A percentile compares a stretch with the other conserved stretches of the same genome.
phyloP scores from a whole-genome alignment of 306 rosid species.

The Amphicarpaea edgeworthii region DNA sequence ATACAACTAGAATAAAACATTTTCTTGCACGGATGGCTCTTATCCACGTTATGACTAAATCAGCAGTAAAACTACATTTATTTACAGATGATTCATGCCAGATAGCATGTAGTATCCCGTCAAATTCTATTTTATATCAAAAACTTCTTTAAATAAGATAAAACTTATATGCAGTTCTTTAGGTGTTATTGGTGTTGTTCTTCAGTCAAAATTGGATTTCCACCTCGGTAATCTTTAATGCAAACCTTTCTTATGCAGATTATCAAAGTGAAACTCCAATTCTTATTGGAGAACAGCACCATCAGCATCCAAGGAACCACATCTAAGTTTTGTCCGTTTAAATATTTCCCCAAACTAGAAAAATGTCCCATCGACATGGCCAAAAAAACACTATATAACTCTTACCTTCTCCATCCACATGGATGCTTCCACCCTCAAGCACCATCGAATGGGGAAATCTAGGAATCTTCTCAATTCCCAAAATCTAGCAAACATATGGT shows the following conservation, averaged over 20 bases:
- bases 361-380: not conserved
- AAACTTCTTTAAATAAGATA: not conserved
- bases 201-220: not conserved
- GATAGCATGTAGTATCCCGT: conserved; percentile 4
- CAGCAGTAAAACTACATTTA: conserved; percentile 25
- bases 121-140: not conserved
- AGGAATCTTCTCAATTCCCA: conserved; percentile 76
- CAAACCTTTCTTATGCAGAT: not conserved
- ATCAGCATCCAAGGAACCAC: not conserved
- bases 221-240: not conserved
- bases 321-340: not conserved
- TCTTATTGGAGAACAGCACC: not conserved
- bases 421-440: conserved; percentile 99
- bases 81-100: conserved; percentile 3
- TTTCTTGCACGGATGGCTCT: conserved; percentile 4
- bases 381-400: conserved; percentile 11
- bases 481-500: conserved; percentile 62
- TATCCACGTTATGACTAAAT: conserved; percentile 16
- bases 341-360: conserved; percentile 1
- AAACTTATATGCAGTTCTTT: not conserved
- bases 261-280: not conserved
- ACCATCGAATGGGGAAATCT: conserved; percentile 70
- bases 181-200: not conserved
- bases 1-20: conserved; percentile 27
- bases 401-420: conserved; percentile 98